Evolutionary conservation across 1,284 basidiomycete genomes (phyloP), one percentile per base, ranked within the genome.

Genomic region (Ceratobasidium papillatum): DNA sequence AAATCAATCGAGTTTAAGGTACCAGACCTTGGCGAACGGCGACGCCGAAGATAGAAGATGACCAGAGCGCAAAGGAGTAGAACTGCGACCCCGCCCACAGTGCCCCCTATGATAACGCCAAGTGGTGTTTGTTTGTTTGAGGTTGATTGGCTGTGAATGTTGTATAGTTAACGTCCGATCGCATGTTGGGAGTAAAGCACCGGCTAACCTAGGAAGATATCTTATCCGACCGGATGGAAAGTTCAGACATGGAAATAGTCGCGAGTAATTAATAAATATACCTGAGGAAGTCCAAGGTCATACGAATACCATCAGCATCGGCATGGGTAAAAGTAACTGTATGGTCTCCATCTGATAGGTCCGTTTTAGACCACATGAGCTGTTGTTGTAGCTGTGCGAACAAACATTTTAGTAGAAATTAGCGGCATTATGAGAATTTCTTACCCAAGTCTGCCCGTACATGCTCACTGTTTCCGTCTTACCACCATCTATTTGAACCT

Each of bases 201-300:
- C 14, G 17, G 19, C 52, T 3, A 9, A 56, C 52, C 52, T 56
- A 17, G 52, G 52, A 27, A 56, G 52, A 56, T 56, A 56, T 11
- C 52, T 56, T 30, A 17, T 27, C 22, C 25, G 49, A 32, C 11
- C 5, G 30, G 19, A 4, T 9, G 14, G 4, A 27, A 22, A 25
- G 38, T 17, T 43, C 8, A 38, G 25, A 22, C 11, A 22, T 25
- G 0, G 38, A 41, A 25, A 2, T 22, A 17, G 9, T 41, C 22
- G 19, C 8, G 22, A 25, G 8, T n/a, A n/a, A 14, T 56, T 22
- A 32, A 49, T n/a, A n/a, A 4, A n/a, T 32, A 22, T 59, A 47
- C 68, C 41, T 59, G 54, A 71, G 56, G 30, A 45, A 71, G 32
- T 71, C 68, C 14, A 71, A 9, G 17, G 34, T 71, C 30, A 59